These are phyloP conservation scores for Daldinia vernicosa DNA, from an alignment of 495 filamentous ascomycete species.

Conservation along the genomic window DNA sequence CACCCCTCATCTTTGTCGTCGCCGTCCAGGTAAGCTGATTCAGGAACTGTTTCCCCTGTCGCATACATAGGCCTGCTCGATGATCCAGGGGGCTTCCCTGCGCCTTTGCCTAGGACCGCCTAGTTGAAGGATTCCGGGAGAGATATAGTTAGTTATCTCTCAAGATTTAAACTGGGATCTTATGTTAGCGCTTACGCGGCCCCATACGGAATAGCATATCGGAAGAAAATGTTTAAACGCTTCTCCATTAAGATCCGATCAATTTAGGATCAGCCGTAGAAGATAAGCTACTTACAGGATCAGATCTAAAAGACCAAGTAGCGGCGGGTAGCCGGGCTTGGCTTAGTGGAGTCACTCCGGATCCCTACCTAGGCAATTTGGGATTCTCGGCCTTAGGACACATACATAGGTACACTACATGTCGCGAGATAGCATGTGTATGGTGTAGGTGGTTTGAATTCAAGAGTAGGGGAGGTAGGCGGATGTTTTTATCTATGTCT, in stretches of 20 bases:
- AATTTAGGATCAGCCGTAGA: not conserved
- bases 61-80: not conserved
- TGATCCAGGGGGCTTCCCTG: not conserved
- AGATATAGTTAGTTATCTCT: not conserved
- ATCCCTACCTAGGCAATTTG: not conserved
- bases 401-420: not conserved
- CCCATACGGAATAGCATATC: not conserved
- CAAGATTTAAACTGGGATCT: not conserved
- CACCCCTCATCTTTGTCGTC: not conserved
- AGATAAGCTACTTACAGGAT: slow-evolving; percentile 1
- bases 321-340: not conserved
- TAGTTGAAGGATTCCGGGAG: not conserved
- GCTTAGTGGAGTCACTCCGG: not conserved
- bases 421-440: too few relatives aligned
- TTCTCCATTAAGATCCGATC: not conserved
- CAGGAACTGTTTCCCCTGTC: not conserved
- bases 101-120: not conserved
- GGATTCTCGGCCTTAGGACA: not conserved
- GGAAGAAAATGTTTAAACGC: not conserved
- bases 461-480: not conserved
- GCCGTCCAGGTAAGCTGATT: not conserved
- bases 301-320: not conserved
- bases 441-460: not conserved
- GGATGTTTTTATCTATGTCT: not conserved
- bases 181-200: not conserved